A percentile compares a stretch with the other conserved stretches of the same genome.
Conservation (phyloP, 352 stramenopile genomes). For the Thalassiosira exigua region DNA sequence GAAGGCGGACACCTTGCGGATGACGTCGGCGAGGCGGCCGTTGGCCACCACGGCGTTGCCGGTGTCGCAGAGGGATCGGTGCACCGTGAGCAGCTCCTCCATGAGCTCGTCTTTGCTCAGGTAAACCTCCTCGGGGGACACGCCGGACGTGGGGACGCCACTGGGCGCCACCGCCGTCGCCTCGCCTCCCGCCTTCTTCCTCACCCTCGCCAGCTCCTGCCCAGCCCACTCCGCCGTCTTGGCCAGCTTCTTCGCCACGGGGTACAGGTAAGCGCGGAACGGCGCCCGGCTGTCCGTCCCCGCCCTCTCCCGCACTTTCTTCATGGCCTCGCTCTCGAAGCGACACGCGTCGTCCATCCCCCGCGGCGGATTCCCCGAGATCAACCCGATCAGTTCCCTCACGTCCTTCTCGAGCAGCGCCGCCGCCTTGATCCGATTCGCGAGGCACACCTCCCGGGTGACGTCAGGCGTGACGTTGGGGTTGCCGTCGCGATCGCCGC, state of each 20-base stretch:
- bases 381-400: constrained; percentile 51
- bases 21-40: constrained; percentile 85
- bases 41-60: constrained; percentile 82
- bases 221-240: constrained; percentile 68
- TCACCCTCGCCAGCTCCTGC: constrained; percentile 50
- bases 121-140: constrained; percentile 62
- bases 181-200: constrained; percentile 11
- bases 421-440: constrained; percentile 79
- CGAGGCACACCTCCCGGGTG: constrained; percentile 82
- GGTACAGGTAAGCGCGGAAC: constrained; percentile 65
- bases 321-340: constrained; percentile 34
- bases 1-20: constrained; percentile 86
- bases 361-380: constrained; percentile 51
- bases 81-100: constrained; percentile 83
- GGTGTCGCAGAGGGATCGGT: constrained; percentile 83
- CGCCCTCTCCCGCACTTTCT: constrained; percentile 52
- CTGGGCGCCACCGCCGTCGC: not conserved
- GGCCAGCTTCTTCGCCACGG: constrained; percentile 55
- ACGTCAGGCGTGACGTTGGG: constrained; percentile 87
- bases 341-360: constrained; percentile 4
- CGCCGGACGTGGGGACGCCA: not conserved
- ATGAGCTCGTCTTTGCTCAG: constrained; percentile 79
- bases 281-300: constrained; percentile 65
- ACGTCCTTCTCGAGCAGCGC: constrained; percentile 74
- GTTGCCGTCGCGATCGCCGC: constrained; percentile 87